These are phyloP conservation scores for Ophiostoma perfectum DNA, from an alignment of 2,329 filamentous ascomycete genomes.

Conservation along the genomic window DNA sequence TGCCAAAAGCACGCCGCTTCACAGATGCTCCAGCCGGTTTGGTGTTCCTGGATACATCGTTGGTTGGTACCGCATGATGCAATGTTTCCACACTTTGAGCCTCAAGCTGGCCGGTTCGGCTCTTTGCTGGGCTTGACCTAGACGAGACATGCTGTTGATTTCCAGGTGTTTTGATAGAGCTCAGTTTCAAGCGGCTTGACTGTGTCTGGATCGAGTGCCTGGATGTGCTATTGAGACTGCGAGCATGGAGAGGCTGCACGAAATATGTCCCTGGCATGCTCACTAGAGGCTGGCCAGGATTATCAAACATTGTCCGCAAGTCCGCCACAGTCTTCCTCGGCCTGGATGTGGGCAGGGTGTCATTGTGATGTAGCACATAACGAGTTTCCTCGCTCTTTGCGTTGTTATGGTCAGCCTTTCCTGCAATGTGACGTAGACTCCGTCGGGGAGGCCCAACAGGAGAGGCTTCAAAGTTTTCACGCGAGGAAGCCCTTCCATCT, in stretches of 20 bases:
- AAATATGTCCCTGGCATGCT: neutral
- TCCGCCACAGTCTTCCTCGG: slow-evolving; percentile 13
- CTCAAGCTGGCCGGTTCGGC: neutral
- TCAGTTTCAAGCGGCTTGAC: neutral
- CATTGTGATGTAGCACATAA: neutral
- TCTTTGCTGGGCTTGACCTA: neutral
- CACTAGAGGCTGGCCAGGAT: neutral
- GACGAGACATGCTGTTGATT: neutral
- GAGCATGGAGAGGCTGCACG: neutral
- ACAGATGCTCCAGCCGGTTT: neutral
- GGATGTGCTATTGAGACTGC: neutral
- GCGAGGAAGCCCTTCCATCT: neutral
- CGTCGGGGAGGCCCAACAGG: slow-evolving; percentile 8
- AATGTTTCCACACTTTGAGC: neutral
- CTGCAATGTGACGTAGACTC: neutral
- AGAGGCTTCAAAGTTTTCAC: neutral
- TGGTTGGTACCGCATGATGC: neutral
- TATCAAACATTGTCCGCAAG: slow-evolving; percentile 18
- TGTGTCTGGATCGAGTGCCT: neutral
- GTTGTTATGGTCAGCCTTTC: neutral
- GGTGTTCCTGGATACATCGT: neutral
- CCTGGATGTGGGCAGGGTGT: too few species aligned
- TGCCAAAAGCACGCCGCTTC: slow-evolving; percentile 1
- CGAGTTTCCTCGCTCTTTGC: neutral
- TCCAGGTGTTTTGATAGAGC: neutral